Evolutionary conservation across 129 eudicot genomes (phyloP), one percentile per base, ranked within the genome.

Genomic region (Tagetes erecta): DNA sequence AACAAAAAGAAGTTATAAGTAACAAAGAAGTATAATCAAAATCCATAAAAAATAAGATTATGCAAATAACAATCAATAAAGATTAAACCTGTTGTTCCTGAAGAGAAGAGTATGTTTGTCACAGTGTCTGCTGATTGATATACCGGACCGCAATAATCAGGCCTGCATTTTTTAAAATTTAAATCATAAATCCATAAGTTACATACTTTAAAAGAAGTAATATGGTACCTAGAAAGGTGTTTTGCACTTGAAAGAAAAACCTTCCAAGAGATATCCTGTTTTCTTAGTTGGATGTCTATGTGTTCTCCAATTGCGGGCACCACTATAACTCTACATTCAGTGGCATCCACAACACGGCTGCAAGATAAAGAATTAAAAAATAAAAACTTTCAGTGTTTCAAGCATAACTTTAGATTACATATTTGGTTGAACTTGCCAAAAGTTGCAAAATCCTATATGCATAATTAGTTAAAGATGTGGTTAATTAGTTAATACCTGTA

Each of bases 61-160:
- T 40, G 47, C 4, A 65, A 31, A 27, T 14, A 68, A 5, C 33
- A 66, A 46, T 42, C 77, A 57, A 20, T 20, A 20, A 20, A 20
- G 27, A 20, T 64, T 44, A 74, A 64, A 94, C 98, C 98, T 57
- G 99, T 91, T 57, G 99, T 95, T 72, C 99, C 99, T 6, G 99
- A 95, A 36, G 99, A 95, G 70, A 95, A 95, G 65, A 95, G 90
- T 81, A 95, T 84, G 71, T 86, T 86, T 77, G 86, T 87, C 42
- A 91, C 62, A 10, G 96, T 62, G 45, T 95, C 97, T 37, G 80
- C 40, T 41, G 97, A 62, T 57, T 83, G 96, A 80, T 95, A 84
- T 76, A 80, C 80, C 38, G 99, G 92, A 64, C 71, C 44, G 65
- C 80, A 86, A 70, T 79, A 80, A 70, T 85, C 59, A 6, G 87